Evolutionary conservation across 202 grass and related monocot species (phyloP).

Genomic region (Saccharum hybrid): DNA sequence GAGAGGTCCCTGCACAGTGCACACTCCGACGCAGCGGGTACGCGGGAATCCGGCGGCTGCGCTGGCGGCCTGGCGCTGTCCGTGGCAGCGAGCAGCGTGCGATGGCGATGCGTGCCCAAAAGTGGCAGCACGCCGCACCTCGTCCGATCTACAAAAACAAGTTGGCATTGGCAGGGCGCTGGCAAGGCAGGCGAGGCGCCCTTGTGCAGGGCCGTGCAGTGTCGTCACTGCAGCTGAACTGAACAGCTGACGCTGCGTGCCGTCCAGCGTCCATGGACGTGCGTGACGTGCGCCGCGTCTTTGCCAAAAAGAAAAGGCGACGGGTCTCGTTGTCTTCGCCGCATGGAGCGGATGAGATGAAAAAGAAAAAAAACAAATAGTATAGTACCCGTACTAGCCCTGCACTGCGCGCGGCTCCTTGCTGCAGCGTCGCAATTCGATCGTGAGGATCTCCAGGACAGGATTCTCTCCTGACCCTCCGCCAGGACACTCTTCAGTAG

Average conservation of each 20-base stretch:
- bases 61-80: no score
- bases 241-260: constrained; percentile 19
- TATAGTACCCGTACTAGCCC: no score
- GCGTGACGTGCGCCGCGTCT: constrained; percentile 31
- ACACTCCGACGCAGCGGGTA: background rate
- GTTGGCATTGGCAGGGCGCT: no score
- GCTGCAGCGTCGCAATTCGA: constrained; percentile 29
- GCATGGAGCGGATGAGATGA: background rate
- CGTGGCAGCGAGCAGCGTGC: no score
- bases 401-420: background rate
- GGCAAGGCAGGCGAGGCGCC: background rate
- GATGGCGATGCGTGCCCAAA: constrained; percentile 51
- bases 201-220: background rate
- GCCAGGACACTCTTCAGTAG: background rate
- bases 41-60: constrained; percentile 41
- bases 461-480: constrained; percentile 41
- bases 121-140: constrained; percentile 50
- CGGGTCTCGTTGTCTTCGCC: background rate
- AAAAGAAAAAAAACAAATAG: no score
- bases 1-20: background rate
- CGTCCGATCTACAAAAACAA: constrained; percentile 43
- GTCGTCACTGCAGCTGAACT: constrained; percentile 18
- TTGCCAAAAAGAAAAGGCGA: constrained; percentile 42
- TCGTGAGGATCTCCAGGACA: constrained; percentile 21
- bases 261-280: background rate